These are phyloP conservation scores for Halteria grandinella DNA, from an alignment of 73 alveolate species.

Conservation along the genomic window DNA sequence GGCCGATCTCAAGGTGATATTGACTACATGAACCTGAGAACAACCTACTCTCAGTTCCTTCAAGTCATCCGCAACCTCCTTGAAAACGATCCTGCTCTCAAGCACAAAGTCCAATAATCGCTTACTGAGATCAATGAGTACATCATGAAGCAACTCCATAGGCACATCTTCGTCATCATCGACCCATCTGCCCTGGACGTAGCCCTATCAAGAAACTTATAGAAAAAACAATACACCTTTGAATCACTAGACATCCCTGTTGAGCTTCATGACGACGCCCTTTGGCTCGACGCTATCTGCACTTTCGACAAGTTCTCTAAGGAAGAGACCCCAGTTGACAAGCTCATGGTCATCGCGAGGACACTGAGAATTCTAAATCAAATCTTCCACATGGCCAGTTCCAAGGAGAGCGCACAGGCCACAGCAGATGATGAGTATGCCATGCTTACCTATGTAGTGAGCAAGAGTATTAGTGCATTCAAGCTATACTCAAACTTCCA, in stretches of 20 bases:
- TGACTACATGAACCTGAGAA: slow-evolving; percentile 40
- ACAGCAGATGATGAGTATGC: slow-evolving; percentile 27
- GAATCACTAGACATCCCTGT: not conserved
- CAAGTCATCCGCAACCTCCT: slow-evolving; percentile 1
- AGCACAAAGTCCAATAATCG: not conserved
- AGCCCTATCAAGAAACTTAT: slow-evolving; percentile 1
- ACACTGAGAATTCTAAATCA: slow-evolving; percentile 4
- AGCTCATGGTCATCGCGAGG: slow-evolving; percentile 1
- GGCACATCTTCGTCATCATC: slow-evolving; percentile 31
- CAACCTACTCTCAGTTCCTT: slow-evolving; percentile 13
- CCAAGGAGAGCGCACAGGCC: slow-evolving; percentile 6
- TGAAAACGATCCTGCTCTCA: slow-evolving; percentile 7
- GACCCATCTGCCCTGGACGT: slow-evolving; percentile 34
- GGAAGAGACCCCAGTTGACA: slow-evolving; percentile 50
- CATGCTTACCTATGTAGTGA: slow-evolving; percentile 42
- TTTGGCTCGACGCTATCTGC: slow-evolving; percentile 32
- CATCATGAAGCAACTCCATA: slow-evolving; percentile 32
- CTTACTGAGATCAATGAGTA: slow-evolving; percentile 38
- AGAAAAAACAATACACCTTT: not conserved
- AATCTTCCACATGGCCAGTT: slow-evolving; percentile 19
- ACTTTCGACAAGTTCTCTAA: slow-evolving; percentile 34
- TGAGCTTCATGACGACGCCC: slow-evolving; percentile 36
- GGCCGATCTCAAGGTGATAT: slow-evolving; percentile 2
- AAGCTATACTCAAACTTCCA: too few species aligned
- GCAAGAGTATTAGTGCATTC: too few species aligned